These are phyloP conservation scores for Arabis hirsuta DNA, from an alignment of 345 rosid genomes.

Conservation along the genomic window DNA sequence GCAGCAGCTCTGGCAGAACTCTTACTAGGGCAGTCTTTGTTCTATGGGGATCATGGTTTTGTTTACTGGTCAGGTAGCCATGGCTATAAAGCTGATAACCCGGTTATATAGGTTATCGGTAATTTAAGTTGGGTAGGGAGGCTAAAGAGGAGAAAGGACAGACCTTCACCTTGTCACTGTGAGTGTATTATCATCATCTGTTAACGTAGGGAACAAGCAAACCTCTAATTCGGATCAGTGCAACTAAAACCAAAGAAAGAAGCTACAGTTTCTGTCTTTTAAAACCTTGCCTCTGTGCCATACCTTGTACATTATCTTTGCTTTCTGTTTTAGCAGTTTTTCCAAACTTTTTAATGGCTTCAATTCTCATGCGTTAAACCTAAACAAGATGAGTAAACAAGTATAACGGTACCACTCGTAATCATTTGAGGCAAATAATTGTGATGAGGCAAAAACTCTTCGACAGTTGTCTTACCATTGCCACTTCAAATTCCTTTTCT, in stretches of 20 bases:
- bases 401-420: background rate
- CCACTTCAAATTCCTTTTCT: too few relatives aligned
- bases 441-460: too few relatives aligned
- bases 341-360: background rate
- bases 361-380: background rate
- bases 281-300: slow-evolving; percentile 2
- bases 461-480: too few relatives aligned
- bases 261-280: slow-evolving; percentile 5
- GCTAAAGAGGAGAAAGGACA: background rate
- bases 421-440: too few relatives aligned
- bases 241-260: slow-evolving; percentile 13
- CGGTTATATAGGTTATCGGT: slow-evolving; percentile 19
- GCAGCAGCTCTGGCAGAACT: slow-evolving; percentile 77
- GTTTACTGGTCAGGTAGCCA: slow-evolving; percentile 10
- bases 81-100: slow-evolving; percentile 25
- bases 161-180: slow-evolving; percentile 6
- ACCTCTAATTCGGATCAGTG: slow-evolving; percentile 21
- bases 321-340: background rate
- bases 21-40: slow-evolving; percentile 52
- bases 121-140: slow-evolving; percentile 12
- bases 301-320: slow-evolving; percentile 22
- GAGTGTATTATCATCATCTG: slow-evolving; percentile 31
- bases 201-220: slow-evolving; percentile 31
- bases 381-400: background rate
- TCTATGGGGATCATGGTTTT: background rate